These are phyloP conservation scores for Heteromeles arbutifolia DNA, from an alignment of 306 rosid genomes.

Conservation along the genomic window DNA sequence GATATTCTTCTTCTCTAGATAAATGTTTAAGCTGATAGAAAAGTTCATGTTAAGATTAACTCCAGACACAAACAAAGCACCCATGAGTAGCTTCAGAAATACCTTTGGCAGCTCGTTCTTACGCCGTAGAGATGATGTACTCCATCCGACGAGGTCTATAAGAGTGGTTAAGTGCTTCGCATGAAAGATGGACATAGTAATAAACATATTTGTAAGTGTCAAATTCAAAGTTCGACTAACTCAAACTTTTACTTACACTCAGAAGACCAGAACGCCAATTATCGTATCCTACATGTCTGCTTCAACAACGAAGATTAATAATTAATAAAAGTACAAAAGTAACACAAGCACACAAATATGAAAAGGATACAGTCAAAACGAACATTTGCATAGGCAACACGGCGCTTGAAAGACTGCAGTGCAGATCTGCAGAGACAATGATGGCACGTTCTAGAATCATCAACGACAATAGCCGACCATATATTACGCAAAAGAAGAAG, in stretches of 20 bases:
- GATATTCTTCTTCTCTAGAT: constrained; percentile 45
- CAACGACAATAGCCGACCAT: not conserved
- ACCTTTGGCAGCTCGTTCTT: constrained; percentile 79
- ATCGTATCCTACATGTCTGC: not conserved
- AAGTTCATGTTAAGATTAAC: constrained; percentile 17
- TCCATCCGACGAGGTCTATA: constrained; percentile 87
- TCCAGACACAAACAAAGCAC: constrained; percentile 7
- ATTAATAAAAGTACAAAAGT: not conserved
- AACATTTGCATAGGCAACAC: constrained; percentile 72
- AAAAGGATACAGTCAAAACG: constrained; percentile 73
- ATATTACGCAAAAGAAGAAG: not conserved
- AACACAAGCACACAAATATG: not conserved
- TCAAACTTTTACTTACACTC: not conserved
- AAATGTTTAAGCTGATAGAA: constrained; percentile 38
- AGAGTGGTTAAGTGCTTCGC: constrained; percentile 42
- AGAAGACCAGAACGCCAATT: not conserved
- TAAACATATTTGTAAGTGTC: not conserved
- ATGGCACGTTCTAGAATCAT: constrained; percentile 14
- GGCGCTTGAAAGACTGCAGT: constrained; percentile 65
- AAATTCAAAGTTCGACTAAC: not conserved
- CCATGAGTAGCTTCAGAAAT: constrained; percentile 10
- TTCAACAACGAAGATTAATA: not conserved
- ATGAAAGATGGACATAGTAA: not conserved
- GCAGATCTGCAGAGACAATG: constrained; percentile 61
- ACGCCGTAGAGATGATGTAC: constrained; percentile 82